These are phyloP conservation scores for Colletotrichum sp. DNA, from an alignment of 2,329 filamentous ascomycete genomes.

Conservation along the genomic window DNA sequence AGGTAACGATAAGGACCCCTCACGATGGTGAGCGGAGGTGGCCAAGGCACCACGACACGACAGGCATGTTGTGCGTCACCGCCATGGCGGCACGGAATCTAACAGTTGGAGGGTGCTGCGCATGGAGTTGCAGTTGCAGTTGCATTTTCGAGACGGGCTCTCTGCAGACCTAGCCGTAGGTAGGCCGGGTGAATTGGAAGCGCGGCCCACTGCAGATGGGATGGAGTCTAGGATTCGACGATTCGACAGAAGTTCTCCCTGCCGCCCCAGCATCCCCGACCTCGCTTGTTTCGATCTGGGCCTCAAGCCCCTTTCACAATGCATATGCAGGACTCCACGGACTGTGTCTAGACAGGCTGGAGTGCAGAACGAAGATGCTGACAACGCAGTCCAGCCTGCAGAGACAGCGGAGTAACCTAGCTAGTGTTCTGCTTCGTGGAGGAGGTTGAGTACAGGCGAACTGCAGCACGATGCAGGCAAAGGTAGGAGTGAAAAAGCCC, in stretches of 20 bases:
- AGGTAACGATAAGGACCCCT: neutral
- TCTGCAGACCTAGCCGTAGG: neutral
- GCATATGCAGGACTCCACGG: conserved; percentile 16
- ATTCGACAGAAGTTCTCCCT: neutral
- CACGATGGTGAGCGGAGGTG: neutral
- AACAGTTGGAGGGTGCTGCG: neutral
- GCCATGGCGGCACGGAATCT: conserved; percentile 2
- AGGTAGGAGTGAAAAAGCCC: neutral
- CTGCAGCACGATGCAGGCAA: neutral
- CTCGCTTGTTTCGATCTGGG: conserved; percentile 13
- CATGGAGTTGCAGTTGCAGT: neutral
- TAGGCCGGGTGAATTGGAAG: neutral
- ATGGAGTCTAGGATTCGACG: neutral
- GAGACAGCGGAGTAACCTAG: neutral
- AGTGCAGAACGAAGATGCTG: neutral
- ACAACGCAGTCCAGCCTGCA: neutral
- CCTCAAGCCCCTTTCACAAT: conserved; percentile 15
- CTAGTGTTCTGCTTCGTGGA: neutral
- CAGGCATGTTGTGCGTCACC: neutral
- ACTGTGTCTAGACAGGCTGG: conserved; percentile 2
- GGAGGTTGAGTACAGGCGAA: neutral
- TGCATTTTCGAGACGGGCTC: neutral
- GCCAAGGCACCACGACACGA: neutral
- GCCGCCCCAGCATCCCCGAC: neutral
- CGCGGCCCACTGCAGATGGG: neutral